Conservation (phyloP, 306 rosid genomes). For the Dalbergia oliveri region DNA sequence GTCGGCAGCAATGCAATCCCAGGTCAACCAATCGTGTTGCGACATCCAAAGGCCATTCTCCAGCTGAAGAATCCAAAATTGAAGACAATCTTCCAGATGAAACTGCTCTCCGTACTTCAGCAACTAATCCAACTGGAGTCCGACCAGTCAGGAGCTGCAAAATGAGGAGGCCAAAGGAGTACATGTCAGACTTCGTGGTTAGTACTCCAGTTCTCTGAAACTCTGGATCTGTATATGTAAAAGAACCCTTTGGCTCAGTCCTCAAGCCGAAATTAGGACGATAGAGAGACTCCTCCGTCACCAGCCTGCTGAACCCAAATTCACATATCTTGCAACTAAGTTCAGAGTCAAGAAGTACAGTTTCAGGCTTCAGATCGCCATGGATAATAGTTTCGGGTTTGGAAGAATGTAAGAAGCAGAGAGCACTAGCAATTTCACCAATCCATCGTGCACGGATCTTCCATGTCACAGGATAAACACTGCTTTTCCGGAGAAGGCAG, state of each 20-base stretch:
- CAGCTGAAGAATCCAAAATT: conserved; percentile 72
- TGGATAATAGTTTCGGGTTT: conserved; percentile 79
- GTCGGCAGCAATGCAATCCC: conserved; percentile 77
- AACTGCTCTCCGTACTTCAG: conserved; percentile 69
- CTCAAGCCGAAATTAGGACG: conserved; percentile 58
- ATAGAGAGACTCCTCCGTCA: conserved; percentile 64
- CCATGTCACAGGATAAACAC: conserved; percentile 62
- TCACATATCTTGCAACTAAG: conserved; percentile 84
- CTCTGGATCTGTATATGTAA: conserved; percentile 77
- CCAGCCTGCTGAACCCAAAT: conserved; percentile 77
- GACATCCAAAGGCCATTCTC: conserved; percentile 70
- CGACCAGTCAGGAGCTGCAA: conserved; percentile 79
- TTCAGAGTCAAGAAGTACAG: conserved; percentile 60
- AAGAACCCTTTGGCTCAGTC: conserved; percentile 71
- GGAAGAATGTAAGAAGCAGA: conserved; percentile 84
- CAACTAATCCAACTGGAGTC: conserved; percentile 64
- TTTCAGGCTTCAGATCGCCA: conserved; percentile 74
- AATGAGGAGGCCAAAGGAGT: conserved; percentile 80
- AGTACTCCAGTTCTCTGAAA: conserved; percentile 67
- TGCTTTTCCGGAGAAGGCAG: conserved; percentile 59
- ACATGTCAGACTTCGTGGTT: conserved; percentile 77
- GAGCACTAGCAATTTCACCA: conserved; percentile 74
- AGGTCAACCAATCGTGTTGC: conserved; percentile 62
- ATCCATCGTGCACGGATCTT: conserved; percentile 66
- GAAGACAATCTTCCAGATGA: conserved; percentile 56